Percentiles rank a stretch among this genome's conserved stretches.
Evolutionary conservation across 2,329 filamentous ascomycete genomes (phyloP).

Genomic region (Eutypa lata): DNA sequence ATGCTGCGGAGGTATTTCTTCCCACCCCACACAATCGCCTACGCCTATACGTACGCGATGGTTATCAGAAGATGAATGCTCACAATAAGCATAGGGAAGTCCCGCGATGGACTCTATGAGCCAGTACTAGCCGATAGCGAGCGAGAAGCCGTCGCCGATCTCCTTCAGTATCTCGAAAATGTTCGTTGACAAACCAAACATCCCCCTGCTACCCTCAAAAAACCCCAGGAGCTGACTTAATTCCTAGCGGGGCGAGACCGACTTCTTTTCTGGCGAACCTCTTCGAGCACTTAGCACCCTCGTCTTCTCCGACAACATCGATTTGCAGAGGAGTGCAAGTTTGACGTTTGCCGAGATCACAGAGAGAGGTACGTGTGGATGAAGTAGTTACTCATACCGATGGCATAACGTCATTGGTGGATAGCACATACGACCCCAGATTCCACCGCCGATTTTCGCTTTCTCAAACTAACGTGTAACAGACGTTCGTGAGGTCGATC

Average conservation of each 20-base stretch:
- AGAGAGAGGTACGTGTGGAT: conserved; percentile 70
- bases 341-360: conserved; percentile 99
- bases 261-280: conserved; percentile 97
- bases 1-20: conserved; percentile 32
- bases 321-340: conserved; percentile 93
- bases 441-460: neutral
- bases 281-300: conserved; percentile 90
- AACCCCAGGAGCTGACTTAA: conserved; percentile 26
- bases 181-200: conserved; percentile 48
- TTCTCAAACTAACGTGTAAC: conserved; percentile 6
- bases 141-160: conserved; percentile 91
- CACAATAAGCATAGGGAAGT: conserved; percentile 54
- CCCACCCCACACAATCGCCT: conserved; percentile 4
- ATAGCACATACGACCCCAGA: neutral
- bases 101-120: conserved; percentile 79
- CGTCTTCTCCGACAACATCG: conserved; percentile 98
- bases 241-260: conserved; percentile 82
- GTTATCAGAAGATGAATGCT: conserved; percentile 16
- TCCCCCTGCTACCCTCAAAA: neutral
- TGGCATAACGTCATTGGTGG: neutral
- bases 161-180: conserved; percentile 94
- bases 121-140: conserved; percentile 92
- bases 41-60: conserved; percentile 1
- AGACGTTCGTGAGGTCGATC: conserved; percentile 97
- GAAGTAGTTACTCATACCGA: neutral